Conservation (phyloP, 495 filamentous ascomycete genomes). For the Jackrogersella multiformis region DNA sequence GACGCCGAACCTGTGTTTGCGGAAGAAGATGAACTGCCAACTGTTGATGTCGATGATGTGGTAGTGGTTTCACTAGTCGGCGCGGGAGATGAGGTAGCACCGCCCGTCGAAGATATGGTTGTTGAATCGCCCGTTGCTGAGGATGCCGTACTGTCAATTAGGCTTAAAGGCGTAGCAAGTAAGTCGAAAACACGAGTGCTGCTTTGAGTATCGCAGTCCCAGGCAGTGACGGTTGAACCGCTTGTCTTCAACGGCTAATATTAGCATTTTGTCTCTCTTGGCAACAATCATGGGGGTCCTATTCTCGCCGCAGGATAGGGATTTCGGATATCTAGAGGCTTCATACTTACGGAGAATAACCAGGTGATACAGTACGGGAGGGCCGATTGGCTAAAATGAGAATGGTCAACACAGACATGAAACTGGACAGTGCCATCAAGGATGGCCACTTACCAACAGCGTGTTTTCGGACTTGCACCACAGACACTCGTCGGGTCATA, state of each 20-base stretch:
- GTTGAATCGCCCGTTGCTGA: background rate
- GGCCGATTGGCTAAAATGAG: constrained; percentile 14
- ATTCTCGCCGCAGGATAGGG: background rate
- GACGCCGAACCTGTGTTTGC: background rate
- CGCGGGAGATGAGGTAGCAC: background rate
- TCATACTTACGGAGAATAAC: constrained; percentile 33
- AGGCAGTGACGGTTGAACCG: constrained; percentile 28
- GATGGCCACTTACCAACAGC: constrained; percentile 28
- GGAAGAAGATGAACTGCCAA: constrained; percentile 4
- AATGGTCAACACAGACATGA: background rate
- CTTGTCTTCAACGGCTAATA: constrained; percentile 16
- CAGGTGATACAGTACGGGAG: constrained; percentile 35
- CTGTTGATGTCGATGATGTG: constrained; percentile 6
- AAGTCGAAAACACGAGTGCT: constrained; percentile 23
- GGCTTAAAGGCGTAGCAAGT: constrained; percentile 32
- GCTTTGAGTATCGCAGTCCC: constrained; percentile 32
- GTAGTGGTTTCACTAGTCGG: background rate
- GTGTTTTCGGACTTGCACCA: constrained; percentile 21
- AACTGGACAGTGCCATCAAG: background rate
- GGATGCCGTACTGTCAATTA: constrained; percentile 18
- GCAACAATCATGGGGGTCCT: too few species aligned
- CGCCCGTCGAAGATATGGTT: background rate
- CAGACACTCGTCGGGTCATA: constrained; percentile 29
- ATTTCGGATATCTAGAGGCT: background rate
- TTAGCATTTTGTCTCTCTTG: constrained; percentile 9